Percentiles rank a stretch among this genome's conserved stretches.
Evolutionary conservation across 768 basidiomycete genomes (phyloP).

Genomic region (Artomyces pyxidatus): DNA sequence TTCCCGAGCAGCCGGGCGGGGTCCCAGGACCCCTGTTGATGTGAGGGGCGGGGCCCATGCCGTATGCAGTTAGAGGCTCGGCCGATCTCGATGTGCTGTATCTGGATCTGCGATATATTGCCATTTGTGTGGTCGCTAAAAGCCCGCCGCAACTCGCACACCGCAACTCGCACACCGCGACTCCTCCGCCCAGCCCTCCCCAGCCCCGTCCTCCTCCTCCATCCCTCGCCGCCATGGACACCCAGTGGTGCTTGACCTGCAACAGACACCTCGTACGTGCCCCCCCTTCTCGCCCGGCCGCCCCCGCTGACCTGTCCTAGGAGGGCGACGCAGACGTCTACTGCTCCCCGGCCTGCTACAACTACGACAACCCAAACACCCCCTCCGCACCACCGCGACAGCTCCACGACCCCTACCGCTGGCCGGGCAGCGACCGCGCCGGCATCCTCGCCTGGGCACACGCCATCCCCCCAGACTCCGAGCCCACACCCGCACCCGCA

Average conservation of each 20-base stretch:
- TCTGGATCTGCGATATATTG: not conserved
- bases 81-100: not conserved
- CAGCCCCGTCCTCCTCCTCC: constrained; percentile 10
- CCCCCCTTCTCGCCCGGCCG: constrained; percentile 1
- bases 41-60: not conserved
- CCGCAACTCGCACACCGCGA: too few species aligned
- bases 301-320: constrained; percentile 19
- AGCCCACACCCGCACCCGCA: constrained; percentile 14
- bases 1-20: not conserved
- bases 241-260: constrained; percentile 68
- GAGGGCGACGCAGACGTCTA: constrained; percentile 35
- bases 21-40: too few species aligned
- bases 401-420: constrained; percentile 6
- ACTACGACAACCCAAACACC: constrained; percentile 22
- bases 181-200: constrained; percentile 16
- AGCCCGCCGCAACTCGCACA: too few species aligned
- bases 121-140: too few species aligned
- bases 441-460: constrained; percentile 37
- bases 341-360: constrained; percentile 43
- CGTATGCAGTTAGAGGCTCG: not conserved
- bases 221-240: constrained; percentile 38
- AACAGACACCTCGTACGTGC: constrained; percentile 46
- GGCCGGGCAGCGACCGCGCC: constrained; percentile 28
- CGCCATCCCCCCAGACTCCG: constrained; percentile 20
- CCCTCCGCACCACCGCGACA: constrained; percentile 2